Evolutionary conservation across 768 basidiomycete genomes (phyloP), one percentile per base, ranked within the genome.

Genomic region (Trametes punicea): DNA sequence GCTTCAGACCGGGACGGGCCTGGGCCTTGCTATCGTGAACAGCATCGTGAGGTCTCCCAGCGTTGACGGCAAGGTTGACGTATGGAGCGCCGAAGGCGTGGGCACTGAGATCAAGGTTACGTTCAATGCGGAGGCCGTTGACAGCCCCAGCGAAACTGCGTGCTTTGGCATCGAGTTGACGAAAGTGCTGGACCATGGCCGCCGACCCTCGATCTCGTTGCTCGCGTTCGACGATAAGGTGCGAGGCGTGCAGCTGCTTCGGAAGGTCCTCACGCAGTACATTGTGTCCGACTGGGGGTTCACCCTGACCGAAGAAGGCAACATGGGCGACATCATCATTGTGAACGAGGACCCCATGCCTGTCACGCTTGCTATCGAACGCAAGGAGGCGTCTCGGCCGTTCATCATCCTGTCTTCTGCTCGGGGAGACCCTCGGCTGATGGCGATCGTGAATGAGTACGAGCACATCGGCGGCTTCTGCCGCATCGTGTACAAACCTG

Each of bases 11-110:
- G 94, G 94, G 1, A 97, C 94, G 1, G 95, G 94, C 5, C 81
- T 98, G 7, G 95, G 95, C 9, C 83, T 97, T 21, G 94, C 95
- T 29, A 97, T 98, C 61, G 95, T 97, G 67, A 93, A 89, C 74
- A 92, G 88, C 62, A 97, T 97, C 60, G 82, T 95, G 33, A 83
- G 82, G 15, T 92, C 91, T 2, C 85, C 89, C 41, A 89, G 85
- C 60, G 85, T 98, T 49, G 81, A 85, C 25, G 95, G 95, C 42
- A 93, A 93, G 64, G 88, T 97, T 34, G 95, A 97, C 64, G 94
- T 98, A 9, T 87, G 87, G 85, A 95, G 92, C 58, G 86, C 90
- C 61, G 94, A 95, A 72, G 90, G 84, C 16, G 76, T 83, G 33
- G 95, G 95, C 25, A 97, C 95, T 2, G 93, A 95, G 68, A 93